Base-by-base conservation (phyloP, 2,329 filamentous ascomycete species). In the Rutstroemia sp. region DNA sequence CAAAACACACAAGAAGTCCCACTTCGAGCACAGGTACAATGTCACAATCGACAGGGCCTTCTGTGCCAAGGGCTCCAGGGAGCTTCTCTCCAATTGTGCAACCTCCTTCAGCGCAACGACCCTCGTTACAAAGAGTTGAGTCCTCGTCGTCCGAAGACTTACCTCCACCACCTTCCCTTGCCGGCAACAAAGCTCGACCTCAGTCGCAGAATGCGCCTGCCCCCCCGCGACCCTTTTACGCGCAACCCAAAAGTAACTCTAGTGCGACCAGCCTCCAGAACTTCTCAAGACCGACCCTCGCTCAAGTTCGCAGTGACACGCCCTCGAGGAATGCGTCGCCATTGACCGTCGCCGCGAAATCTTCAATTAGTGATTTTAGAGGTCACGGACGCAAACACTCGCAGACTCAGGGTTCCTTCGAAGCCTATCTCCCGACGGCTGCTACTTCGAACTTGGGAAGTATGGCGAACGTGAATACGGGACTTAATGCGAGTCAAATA, bases 351-450 rank as follows among this genome's bases (percentile, higher is more conserved):
- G 73, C 74, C 23, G 65, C 72, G 17, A 66, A 64, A 68, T 68
- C 68, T 60, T 68, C 68, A 66, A 58, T 54, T 27, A 54, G 56
- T 30, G 65, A 67, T 38, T 63, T 64, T 44, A 66, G 72, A 71
- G 63, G 75, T 65, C 74, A 87, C 76, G 72, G 80, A 69, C 71
- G 85, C 72, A 85, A 84, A 62, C 80, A 88, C 65, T 88, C 88
- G 59, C 82, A 86, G 63, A 87, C 82, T 8, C 87, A 88, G 68
- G 88, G 88, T 65, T 81, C 85, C 66, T 92, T 92, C 67, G 88
- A 92, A 68, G 82, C 87, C 44, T 84, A 80, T 21, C 74, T 92
- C 48, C 86, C 87, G 21, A 84, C 82, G 71, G 73, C 68, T 73
- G 64, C 64, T 41, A 58, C 55, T 7, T 67, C 78, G 70, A 72